These are phyloP conservation scores for Lachnellula hyalina DNA, from an alignment of 2,329 filamentous ascomycete genomes.

Conservation along the genomic window DNA sequence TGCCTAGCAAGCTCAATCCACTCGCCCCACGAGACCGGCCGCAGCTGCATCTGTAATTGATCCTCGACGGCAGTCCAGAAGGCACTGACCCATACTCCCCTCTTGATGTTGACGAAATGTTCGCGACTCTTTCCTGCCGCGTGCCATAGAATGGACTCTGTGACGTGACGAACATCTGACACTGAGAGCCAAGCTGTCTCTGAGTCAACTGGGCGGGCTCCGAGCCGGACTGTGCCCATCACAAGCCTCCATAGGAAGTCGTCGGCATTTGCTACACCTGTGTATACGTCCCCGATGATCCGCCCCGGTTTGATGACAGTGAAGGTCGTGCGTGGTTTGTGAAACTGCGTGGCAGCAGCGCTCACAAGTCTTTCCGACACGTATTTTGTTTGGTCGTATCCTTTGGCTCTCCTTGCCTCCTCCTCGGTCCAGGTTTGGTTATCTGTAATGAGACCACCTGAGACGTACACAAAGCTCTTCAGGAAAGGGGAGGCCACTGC, in stretches of 20 bases:
- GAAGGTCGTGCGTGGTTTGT: neutral
- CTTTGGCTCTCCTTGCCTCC: constrained; percentile 67
- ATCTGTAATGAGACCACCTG: constrained; percentile 21
- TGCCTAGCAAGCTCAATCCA: neutral
- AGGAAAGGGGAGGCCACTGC: constrained; percentile 1
- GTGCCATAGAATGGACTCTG: constrained; percentile 5
- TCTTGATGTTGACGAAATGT: neutral
- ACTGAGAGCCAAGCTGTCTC: constrained; percentile 16
- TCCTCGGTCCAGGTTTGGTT: neutral
- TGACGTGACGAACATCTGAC: constrained; percentile 13
- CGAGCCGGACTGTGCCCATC: constrained; percentile 12
- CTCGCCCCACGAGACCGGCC: neutral
- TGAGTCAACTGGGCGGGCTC: constrained; percentile 11
- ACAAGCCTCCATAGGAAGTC: constrained; percentile 27
- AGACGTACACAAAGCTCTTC: constrained; percentile 25
- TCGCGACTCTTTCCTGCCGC: neutral
- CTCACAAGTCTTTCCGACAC: constrained; percentile 55
- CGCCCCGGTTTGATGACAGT: constrained; percentile 21
- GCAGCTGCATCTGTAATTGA: neutral
- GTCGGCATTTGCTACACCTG: constrained; percentile 24
- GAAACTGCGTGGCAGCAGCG: neutral
- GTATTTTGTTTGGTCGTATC: constrained; percentile 89
- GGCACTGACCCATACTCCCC: neutral
- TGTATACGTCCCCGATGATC: constrained; percentile 19
- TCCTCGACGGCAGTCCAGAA: constrained; percentile 7